Evolutionary conservation across 2,329 filamentous ascomycete species (phyloP), one percentile per base, ranked within the genome.

Genomic region (Exophiala dermatitidis): DNA sequence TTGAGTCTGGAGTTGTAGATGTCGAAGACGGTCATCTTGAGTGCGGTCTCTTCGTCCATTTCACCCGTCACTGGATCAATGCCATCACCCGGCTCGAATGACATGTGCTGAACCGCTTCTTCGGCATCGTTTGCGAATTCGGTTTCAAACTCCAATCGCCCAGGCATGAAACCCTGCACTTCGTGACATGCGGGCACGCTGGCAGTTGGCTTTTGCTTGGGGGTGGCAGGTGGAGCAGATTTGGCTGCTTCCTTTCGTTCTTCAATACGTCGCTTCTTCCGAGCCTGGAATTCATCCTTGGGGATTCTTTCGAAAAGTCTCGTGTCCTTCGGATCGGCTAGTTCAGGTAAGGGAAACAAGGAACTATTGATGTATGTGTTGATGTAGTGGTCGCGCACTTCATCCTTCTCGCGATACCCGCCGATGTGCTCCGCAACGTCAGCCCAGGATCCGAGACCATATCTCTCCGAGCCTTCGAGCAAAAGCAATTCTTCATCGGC

Each of bases 371-470:
- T 78, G 63, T 94, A 98, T 10, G 87, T 91, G 57, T 85, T 77
- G 60, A 93, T 81, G 69, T 98, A 98, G 69, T 98, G 93, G 61
- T 96, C 88, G 58, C 89, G 84, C 33, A 97, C 93, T 71, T 98
- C 93, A 63, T 97, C 91, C 68, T 95, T 97, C 60, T 85, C 84
- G 53, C 93, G 83, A 66, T 90, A 97, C 7, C 93, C 93, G 48
- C 93, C 93, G 64, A 98, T 97, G 69, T 98, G 93, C 69, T 98
- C 91, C 36, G 93, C 90, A 58, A 98, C 94, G 66, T 98, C 93
- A 37, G 90, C 89, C 91, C 93, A 98, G 26, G 91, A 97, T 2
- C 93, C 93, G 46, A 98, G 75, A 0, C 93, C 93, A 67, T 98
- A 98, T 53, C 89, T 95, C 70, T 98, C 93, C 7, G 89, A 90